Conservation (phyloP, 495 filamentous ascomycete genomes). For the Cenococcum geophilum region DNA sequence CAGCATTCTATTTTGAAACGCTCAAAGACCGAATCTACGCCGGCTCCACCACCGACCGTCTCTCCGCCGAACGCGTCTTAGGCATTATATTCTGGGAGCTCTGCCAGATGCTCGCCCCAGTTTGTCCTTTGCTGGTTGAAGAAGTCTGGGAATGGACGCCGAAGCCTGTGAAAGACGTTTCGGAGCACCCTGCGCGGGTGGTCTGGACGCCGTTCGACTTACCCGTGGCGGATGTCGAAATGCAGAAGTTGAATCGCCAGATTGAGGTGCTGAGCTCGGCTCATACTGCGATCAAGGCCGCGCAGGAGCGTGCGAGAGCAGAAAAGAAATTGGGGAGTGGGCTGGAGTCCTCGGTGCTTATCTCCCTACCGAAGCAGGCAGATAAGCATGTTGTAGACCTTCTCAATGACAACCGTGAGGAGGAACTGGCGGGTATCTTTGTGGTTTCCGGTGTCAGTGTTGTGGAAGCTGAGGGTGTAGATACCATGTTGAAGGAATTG, state of each 20-base stretch:
- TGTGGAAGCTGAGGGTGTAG: constrained; percentile 18
- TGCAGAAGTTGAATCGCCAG: constrained; percentile 3
- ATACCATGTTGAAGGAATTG: neutral
- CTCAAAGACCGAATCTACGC: constrained; percentile 89
- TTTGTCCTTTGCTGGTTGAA: constrained; percentile 78
- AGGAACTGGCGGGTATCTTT: constrained; percentile 67
- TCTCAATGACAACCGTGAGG: constrained; percentile 49
- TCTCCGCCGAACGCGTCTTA: constrained; percentile 59
- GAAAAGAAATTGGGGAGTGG: constrained; percentile 65
- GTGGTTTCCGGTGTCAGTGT: constrained; percentile 69
- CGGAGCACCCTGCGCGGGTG: constrained; percentile 52
- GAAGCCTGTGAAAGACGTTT: constrained; percentile 47
- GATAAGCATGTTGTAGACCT: constrained; percentile 24
- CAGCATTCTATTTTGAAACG: constrained; percentile 87
- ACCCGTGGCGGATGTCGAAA: neutral
- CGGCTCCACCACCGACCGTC: constrained; percentile 53
- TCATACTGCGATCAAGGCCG: constrained; percentile 48
- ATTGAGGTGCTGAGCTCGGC: constrained; percentile 47
- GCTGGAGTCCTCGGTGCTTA: constrained; percentile 59
- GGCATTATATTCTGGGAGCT: constrained; percentile 64
- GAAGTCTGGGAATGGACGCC: constrained; percentile 81
- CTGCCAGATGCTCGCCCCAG: constrained; percentile 68
- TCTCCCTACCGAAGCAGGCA: constrained; percentile 27
- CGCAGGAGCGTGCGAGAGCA: constrained; percentile 58
- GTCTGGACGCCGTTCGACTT: constrained; percentile 23